Base-by-base conservation (phyloP, 768 basidiomycete genomes). In the Amanita phalloides region DNA sequence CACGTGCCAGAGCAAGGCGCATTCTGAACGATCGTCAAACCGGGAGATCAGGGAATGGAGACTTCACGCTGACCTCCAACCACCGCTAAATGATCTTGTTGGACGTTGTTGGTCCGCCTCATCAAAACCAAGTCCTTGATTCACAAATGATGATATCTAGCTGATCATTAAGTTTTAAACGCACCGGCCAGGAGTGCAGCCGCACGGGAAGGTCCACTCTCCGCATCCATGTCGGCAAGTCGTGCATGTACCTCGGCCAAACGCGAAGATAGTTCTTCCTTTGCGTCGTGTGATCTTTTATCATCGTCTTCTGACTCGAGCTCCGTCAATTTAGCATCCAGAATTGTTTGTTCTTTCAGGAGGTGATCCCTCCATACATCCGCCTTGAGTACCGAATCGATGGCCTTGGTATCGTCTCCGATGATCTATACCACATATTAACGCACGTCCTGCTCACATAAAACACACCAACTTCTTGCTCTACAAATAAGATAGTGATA, bases 321-420 rank as follows among this genome's bases (percentile, higher is more conserved):
- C 54, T 76, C 79, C 0, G 78, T 67, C 2, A 98, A 76, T 55
- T 79, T 77, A 0, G 76, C 76, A 60, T 94, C 93, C 42, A 97
- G 71, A 20, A 74, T 67, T 0, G 68, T 68, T 66, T 98, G 94
- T 61, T 99, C 92, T 51, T 82, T 86, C 46, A 96, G 68, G 14
- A 97, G 73, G 57, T 90, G 87, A 61, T 95, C 93, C 63, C 95
- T 77, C 92, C 96, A 98, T 30, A 99, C 96, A 63, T 99, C 96
- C n/a, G 96, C 96, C 65, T 94, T 92, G n/a, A 99, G 75, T 20
- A 99, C 96, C 1, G 94, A 93, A 20, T 93, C 88, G 39, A 99
- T 74, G 2, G 96, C 96, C 1, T 73, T 71, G 0, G 93, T 98
- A 57, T 94, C 93, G 64, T 98, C 95, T 30, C 95, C 96, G 50